phyloP scores from a whole-genome alignment of 2,329 filamentous ascomycete species.

The Neoscytalidium dimidiatum region DNA sequence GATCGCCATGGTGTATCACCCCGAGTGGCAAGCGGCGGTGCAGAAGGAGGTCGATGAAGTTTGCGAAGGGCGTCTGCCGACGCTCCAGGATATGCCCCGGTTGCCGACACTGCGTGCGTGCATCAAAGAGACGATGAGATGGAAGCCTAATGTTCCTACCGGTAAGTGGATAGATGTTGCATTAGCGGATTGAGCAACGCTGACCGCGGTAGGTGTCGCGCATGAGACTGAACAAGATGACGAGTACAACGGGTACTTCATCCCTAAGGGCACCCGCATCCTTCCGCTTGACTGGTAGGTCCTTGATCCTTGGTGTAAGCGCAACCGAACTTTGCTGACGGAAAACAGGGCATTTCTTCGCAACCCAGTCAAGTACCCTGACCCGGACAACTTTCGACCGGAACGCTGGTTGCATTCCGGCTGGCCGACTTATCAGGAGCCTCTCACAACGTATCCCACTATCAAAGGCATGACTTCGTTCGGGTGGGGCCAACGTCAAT shows the following conservation, averaged over 20 bases:
- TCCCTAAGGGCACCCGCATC: slow-evolving; percentile 33
- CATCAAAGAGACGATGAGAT: slow-evolving; percentile 61
- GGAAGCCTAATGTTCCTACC: slow-evolving; percentile 57
- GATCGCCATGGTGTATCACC: slow-evolving; percentile 41
- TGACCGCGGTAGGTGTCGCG: slow-evolving; percentile 29
- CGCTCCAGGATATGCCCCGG: slow-evolving; percentile 50
- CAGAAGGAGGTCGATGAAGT: slow-evolving; percentile 61
- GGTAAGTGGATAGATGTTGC: background rate
- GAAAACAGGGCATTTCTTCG: slow-evolving; percentile 57
- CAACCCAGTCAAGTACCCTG: slow-evolving; percentile 60
- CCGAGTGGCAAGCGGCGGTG: slow-evolving; percentile 54
- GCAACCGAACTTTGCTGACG: background rate
- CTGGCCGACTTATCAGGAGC: slow-evolving; percentile 67
- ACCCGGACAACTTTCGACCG: slow-evolving; percentile 64
- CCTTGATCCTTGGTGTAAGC: background rate
- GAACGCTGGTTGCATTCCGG: slow-evolving; percentile 64
- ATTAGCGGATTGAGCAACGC: background rate
- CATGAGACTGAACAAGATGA: slow-evolving; percentile 38
- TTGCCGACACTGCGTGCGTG: slow-evolving; percentile 58
- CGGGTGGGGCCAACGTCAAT: slow-evolving; percentile 64
- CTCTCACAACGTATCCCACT: slow-evolving; percentile 63
- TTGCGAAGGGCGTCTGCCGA: slow-evolving; percentile 52
- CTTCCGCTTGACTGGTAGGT: slow-evolving; percentile 23
- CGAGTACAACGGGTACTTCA: slow-evolving; percentile 39
- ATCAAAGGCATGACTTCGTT: slow-evolving; percentile 67